Percentiles rank a stretch among this genome's conserved stretches.
Evolutionary conservation across 2,329 filamentous ascomycete genomes (phyloP).

Genomic region (Penicillium rolfsii): DNA sequence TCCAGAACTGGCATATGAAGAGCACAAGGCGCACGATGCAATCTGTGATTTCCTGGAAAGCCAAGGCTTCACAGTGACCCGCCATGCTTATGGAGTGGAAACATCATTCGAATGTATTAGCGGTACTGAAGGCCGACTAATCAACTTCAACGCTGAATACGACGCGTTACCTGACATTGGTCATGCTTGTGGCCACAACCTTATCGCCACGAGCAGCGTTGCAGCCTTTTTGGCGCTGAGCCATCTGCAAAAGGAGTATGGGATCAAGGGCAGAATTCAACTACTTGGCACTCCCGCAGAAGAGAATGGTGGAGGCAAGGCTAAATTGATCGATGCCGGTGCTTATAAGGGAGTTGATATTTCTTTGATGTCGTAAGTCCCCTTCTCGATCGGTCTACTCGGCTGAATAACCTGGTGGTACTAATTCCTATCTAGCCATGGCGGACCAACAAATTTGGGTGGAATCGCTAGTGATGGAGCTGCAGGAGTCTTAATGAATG

Average conservation of each 20-base stretch:
- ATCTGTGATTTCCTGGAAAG: constrained; percentile 22
- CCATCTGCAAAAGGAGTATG: constrained; percentile 10
- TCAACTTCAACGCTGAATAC: constrained; percentile 30
- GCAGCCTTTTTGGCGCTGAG: constrained; percentile 19
- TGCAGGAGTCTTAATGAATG: constrained; percentile 7
- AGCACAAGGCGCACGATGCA: constrained; percentile 22
- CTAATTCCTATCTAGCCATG: background rate
- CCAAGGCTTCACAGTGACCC: constrained; percentile 15
- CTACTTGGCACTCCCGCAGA: constrained; percentile 26
- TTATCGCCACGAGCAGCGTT: constrained; percentile 24
- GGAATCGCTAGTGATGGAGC: constrained; percentile 2
- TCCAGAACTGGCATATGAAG: constrained; percentile 27
- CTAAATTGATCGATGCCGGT: constrained; percentile 17
- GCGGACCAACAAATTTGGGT: background rate
- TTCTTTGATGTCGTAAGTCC: constrained; percentile 16
- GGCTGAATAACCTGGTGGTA: background rate
- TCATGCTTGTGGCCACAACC: constrained; percentile 33
- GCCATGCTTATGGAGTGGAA: constrained; percentile 21
- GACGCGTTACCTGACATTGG: constrained; percentile 28
- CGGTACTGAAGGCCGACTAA: constrained; percentile 13
- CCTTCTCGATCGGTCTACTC: background rate
- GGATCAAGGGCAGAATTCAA: constrained; percentile 10
- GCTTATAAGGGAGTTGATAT: constrained; percentile 17
- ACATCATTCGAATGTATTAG: constrained; percentile 12
- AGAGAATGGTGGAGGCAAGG: constrained; percentile 26